phyloP scores from a whole-genome alignment of 1,284 basidiomycete genomes.

The Trichosporon faecale region DNA sequence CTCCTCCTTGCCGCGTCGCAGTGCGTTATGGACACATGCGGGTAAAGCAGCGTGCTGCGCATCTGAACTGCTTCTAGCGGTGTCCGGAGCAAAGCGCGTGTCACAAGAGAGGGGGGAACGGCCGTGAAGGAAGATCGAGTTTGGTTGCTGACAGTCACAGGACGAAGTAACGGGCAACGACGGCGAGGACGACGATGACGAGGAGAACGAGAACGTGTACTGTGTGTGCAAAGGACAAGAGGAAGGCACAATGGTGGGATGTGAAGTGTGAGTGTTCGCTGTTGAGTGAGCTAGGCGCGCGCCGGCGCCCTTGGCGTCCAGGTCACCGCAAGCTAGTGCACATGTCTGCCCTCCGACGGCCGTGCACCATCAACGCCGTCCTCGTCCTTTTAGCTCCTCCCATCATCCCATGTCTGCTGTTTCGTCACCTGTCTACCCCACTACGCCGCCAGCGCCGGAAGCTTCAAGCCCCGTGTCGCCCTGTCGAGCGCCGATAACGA shows the following conservation, averaged over 20 bases:
- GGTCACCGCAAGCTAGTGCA: not conserved
- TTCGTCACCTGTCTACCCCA: not conserved
- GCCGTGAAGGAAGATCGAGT: not conserved
- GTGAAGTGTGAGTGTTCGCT: slow-evolving; percentile 36
- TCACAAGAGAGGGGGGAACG: not conserved
- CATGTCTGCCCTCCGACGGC: not conserved
- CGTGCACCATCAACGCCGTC: not conserved
- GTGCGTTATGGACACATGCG: no score
- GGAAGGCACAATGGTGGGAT: slow-evolving; percentile 46
- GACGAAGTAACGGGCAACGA: not conserved
- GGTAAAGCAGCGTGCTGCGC: no score
- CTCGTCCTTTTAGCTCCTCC: not conserved
- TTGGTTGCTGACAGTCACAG: not conserved
- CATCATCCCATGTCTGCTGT: not conserved
- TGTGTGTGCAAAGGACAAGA: slow-evolving; percentile 48
- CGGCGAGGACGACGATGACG: not conserved
- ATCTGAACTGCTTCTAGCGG: not conserved
- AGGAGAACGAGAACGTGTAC: slow-evolving; percentile 31
- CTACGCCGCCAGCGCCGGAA: not conserved
- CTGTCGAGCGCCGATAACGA: not conserved
- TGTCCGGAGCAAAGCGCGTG: no score
- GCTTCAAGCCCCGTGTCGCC: not conserved
- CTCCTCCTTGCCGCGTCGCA: not conserved
- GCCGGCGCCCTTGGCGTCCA: not conserved
- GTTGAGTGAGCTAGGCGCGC: not conserved